phyloP scores from a whole-genome alignment of 495 filamentous ascomycete genomes.

The Trichoderma reesei region DNA sequence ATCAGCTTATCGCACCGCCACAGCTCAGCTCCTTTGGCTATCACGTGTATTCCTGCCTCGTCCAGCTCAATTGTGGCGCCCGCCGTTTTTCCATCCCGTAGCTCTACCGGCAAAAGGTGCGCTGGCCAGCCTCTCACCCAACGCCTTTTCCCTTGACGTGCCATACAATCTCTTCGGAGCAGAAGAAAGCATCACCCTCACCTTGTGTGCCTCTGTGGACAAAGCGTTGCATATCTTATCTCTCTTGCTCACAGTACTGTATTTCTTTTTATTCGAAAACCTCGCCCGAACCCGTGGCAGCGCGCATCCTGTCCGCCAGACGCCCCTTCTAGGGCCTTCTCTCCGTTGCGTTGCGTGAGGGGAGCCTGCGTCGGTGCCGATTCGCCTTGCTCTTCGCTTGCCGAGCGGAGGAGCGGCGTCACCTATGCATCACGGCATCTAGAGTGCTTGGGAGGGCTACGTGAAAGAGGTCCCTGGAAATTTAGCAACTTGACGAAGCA shows the following conservation, averaged over 20 bases:
- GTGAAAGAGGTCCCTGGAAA: background rate
- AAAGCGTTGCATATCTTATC: background rate
- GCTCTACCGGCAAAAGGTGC: background rate
- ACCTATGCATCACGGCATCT: background rate
- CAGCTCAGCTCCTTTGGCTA: background rate
- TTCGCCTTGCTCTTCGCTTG: background rate
- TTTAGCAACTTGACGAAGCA: background rate
- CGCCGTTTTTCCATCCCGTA: background rate
- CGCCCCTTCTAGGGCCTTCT: background rate
- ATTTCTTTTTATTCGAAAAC: background rate
- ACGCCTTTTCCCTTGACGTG: constrained; percentile 2
- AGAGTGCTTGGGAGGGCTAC: background rate
- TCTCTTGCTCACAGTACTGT: background rate
- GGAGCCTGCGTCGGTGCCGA: constrained; percentile 1
- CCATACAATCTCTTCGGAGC: background rate
- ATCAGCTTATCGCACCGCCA: constrained; percentile 5
- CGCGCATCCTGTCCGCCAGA: background rate
- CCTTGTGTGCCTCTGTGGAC: background rate
- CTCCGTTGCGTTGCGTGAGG: background rate
- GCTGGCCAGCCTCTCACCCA: background rate
- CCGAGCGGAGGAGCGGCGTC: background rate
- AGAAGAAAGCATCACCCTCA: background rate
- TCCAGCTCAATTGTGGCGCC: background rate
- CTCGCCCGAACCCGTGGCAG: background rate
- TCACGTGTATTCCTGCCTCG: background rate